Evolutionary conservation across 495 filamentous ascomycete genomes (phyloP).

Genomic region (Neurospora terricola): DNA sequence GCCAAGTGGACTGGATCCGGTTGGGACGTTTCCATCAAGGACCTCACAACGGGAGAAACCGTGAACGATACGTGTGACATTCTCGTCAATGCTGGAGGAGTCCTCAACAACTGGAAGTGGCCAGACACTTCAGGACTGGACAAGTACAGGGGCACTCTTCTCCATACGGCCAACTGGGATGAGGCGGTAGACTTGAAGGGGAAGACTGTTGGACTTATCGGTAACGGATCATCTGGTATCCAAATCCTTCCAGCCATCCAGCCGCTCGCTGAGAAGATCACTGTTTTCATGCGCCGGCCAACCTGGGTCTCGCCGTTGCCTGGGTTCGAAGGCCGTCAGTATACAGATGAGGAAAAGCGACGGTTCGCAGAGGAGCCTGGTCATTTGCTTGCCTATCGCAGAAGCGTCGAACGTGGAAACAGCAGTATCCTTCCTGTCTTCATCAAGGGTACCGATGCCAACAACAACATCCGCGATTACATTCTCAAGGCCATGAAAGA

Average conservation of each 20-base stretch:
- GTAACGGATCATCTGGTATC: conserved; percentile 31
- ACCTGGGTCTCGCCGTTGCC: conserved; percentile 44
- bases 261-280: conserved; percentile 27
- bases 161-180: conserved; percentile 45
- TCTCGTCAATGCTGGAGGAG: background rate
- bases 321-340: conserved; percentile 25
- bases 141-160: conserved; percentile 32
- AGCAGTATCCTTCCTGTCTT: conserved; percentile 31
- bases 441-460: conserved; percentile 22
- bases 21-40: background rate
- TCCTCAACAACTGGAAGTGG: conserved; percentile 25
- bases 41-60: background rate
- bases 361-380: conserved; percentile 21
- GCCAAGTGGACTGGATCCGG: conserved; percentile 16
- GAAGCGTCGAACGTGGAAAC: conserved; percentile 18
- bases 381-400: conserved; percentile 15
- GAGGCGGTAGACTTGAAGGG: conserved; percentile 31
- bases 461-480: conserved; percentile 7
- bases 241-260: conserved; percentile 46
- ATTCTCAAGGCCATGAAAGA: conserved; percentile 11
- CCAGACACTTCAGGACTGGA: conserved; percentile 34
- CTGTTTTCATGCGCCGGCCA: conserved; percentile 42
- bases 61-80: background rate
- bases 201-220: conserved; percentile 34
- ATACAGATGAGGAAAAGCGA: conserved; percentile 20